Evolutionary conservation across 768 basidiomycete species (phyloP).

Genomic region (Leccinellum rugosiceps): DNA sequence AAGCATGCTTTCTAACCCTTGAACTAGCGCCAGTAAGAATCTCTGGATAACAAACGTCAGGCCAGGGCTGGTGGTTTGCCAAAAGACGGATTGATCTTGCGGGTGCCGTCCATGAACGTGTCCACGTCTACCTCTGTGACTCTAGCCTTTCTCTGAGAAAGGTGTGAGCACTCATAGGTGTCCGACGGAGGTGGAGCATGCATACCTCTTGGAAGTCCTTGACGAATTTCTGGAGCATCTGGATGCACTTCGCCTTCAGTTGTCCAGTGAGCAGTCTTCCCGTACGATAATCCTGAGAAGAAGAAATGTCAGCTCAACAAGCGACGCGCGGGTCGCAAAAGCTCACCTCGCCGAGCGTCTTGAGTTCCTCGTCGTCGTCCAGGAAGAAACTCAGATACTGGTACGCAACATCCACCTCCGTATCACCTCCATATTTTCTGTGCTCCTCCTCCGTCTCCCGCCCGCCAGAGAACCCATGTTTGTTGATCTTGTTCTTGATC

Average conservation of each 20-base stretch:
- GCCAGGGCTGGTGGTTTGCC: slow-evolving; percentile 32
- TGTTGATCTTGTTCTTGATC: slow-evolving; percentile 97
- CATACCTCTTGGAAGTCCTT: slow-evolving; percentile 79
- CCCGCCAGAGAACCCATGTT: slow-evolving; percentile 95
- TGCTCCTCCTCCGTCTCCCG: slow-evolving; percentile 96
- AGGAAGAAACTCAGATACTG: slow-evolving; percentile 95
- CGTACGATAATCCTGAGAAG: slow-evolving; percentile 80
- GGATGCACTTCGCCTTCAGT: slow-evolving; percentile 86
- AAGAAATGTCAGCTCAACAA: not conserved
- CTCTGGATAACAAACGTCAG: not conserved
- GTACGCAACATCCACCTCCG: slow-evolving; percentile 93
- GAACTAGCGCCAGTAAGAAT: not conserved
- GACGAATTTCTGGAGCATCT: slow-evolving; percentile 77
- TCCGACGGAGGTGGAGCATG: not conserved
- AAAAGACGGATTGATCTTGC: slow-evolving; percentile 66
- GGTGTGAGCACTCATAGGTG: slow-evolving; percentile 3
- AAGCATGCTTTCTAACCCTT: slow-evolving; percentile 3
- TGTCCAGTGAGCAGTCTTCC: slow-evolving; percentile 87
- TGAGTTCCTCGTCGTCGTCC: slow-evolving; percentile 90
- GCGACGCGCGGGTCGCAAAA: not conserved
- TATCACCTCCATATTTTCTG: slow-evolving; percentile 79
- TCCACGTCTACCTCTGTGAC: slow-evolving; percentile 76
- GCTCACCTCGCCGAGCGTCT: slow-evolving; percentile 65
- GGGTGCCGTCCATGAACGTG: slow-evolving; percentile 75
- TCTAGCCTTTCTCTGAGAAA: slow-evolving; percentile 64